Evolutionary conservation across 345 rosid genomes (phyloP).

Genomic region (Lenwebbia sp.): DNA sequence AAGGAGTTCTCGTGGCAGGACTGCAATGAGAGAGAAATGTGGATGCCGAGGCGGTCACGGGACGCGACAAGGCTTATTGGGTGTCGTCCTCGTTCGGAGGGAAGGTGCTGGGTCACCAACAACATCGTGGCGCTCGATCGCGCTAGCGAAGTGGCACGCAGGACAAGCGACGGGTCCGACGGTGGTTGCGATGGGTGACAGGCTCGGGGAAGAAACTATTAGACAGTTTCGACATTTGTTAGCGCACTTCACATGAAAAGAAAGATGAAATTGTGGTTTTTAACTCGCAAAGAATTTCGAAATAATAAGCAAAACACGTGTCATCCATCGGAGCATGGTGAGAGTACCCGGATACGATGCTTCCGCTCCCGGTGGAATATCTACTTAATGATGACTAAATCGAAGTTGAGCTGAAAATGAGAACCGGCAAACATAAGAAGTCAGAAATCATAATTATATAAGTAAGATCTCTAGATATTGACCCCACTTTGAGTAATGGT

Average conservation of each 20-base stretch:
- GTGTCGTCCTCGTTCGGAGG: neutral
- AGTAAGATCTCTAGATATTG: neutral
- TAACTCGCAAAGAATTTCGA: neutral
- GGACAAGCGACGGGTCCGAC: no score
- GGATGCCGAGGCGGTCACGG: rapidly evolving
- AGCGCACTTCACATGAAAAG: no score
- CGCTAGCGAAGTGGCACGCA: neutral
- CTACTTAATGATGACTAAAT: neutral
- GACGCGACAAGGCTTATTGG: rapidly evolving
- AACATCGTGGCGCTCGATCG: neutral
- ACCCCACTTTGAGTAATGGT: neutral
- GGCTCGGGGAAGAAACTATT: no score
- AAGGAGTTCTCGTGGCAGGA: neutral
- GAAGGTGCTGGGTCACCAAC: neutral
- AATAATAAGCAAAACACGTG: neutral
- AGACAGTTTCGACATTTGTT: no score
- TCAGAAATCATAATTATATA: neutral
- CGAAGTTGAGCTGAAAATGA: neutral
- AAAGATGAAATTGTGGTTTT: neutral
- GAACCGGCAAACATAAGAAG: neutral
- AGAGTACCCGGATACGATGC: neutral
- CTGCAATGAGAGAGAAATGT: neutral
- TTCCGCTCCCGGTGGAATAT: neutral
- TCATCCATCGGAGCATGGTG: neutral
- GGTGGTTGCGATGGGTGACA: no score